Base-by-base conservation (phyloP, 1,284 basidiomycete species). In the Malassezia japonica region DNA sequence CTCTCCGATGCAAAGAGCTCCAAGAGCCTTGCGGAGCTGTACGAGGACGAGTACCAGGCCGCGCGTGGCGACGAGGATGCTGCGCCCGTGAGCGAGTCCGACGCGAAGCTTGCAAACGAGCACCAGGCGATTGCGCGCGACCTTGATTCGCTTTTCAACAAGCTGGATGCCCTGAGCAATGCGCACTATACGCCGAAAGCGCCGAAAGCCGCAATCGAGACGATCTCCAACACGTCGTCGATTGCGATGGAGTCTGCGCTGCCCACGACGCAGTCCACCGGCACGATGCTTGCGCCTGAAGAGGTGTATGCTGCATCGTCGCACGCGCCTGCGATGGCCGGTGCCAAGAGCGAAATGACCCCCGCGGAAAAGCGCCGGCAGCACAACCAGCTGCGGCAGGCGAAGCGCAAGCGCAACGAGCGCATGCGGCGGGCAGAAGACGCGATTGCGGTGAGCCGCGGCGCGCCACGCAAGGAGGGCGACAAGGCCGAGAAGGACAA, bases 101-200 rank as follows among this genome's bases (percentile, higher is more conserved):
- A 98, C 63, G 87, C 83, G 21, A 91, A 88, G 74, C 78, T 98
- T 24, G 78, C 79, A 64, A 85, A 87, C 70, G 87, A 94, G 74
- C 92, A 95, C 70, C 81, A 84, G 15, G 87, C 87, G 71, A 83
- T 98, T 46, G 83, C 85, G 52, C 76, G 78, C 41, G 64, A 85
- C 9, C 95, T 91, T 85, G 86, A 89, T 52, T 80, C 81, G 37
- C 83, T 99, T 34, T 88, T 84, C 59, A 79, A 80, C 55, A 95
- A 94, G 74, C 78, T 98, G 25, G 92, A 98, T 75, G 89, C 91
- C 6, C 77, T 98, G 35, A 87, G 85, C 71, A 95, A 94, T 70
- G 84, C 91, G 3, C 88, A 96, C 75, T 96, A 90, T 73, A 86
- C 87, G 5, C 94, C 94, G 4, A 95, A 95, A 75, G 82, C 84